Evolutionary conservation across 2,329 filamentous ascomycete genomes (phyloP), one percentile per base, ranked within the genome.

Genomic region (Truncatella angustata): DNA sequence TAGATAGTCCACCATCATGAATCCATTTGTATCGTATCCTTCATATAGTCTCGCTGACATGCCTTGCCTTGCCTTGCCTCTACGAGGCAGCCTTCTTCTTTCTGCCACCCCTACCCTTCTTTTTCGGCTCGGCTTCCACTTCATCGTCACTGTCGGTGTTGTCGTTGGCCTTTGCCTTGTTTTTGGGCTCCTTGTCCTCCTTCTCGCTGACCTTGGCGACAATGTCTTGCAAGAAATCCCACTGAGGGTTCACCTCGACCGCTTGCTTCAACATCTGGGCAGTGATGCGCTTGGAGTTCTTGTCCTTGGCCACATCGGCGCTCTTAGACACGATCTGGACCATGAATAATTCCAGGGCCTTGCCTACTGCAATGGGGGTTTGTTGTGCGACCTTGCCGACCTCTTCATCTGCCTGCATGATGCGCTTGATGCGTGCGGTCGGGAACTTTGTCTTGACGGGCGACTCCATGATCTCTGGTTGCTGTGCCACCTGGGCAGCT

Each of bases 361-460:
- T 97, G 60, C 90, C 90, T 40, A 97, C 93, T 23, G 93, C 94
- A 52, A 96, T 95, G 14, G 93, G 93, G 1, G 94, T 97, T 56
- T 97, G 94, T 71, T 99, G 94, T 4, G 94, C 92, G 9, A 99
- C 94, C 73, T 99, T 99, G 56, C 94, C 94, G 0, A 99, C 92
- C 68, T 99, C 94, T 66, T 99, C 94, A 66, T 99, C 94, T 10
- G 93, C 93, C 73, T 99, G 94, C 94, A 99, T 97, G 64, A 99
- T 97, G 48, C 94, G 86, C 79, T 99, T 99, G 76, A 99, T 99
- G 56, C 94, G 83, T 12, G 94, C 94, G 28, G 96, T 96, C 1
- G 94, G 94, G 65, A 99, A 99, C 65, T 97, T 97, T 30, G 93
- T 97, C 71, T 85, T 90, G 62, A 99, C 91, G 39, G 91, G 79